phyloP scores from a whole-genome alignment of 164 flowering plant species.

The Houttuynia cordata region DNA sequence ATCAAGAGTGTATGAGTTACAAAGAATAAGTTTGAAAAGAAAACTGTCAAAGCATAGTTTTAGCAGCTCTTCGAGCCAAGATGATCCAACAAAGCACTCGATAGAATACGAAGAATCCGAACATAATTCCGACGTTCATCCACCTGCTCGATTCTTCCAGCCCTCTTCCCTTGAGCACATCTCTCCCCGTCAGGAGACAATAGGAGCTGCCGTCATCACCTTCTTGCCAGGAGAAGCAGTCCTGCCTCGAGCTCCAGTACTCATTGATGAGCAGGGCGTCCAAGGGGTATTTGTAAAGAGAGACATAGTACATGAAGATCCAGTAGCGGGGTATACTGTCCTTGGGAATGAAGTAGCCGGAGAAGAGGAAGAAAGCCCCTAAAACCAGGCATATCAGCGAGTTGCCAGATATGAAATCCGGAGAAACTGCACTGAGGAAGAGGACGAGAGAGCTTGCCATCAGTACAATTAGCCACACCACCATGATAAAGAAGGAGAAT shows the following conservation, averaged over 20 bases:
- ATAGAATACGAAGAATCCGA: constrained; percentile 76
- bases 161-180: constrained; percentile 62
- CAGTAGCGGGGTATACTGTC: constrained; percentile 82
- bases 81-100: constrained; percentile 76
- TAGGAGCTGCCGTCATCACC: constrained; percentile 3
- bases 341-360: constrained; percentile 92
- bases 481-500: constrained; percentile 51
- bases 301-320: constrained; percentile 88
- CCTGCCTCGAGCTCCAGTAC: constrained; percentile 49
- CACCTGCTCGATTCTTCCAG: constrained; percentile 62
- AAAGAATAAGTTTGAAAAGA: too few species aligned
- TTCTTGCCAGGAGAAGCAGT: constrained; percentile 47
- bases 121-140: constrained; percentile 81
- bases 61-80: constrained; percentile 57
- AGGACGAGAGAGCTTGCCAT: constrained; percentile 92
- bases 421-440: constrained; percentile 74
- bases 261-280: constrained; percentile 67
- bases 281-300: constrained; percentile 77
- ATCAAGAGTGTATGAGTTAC: too few species aligned
- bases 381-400: constrained; percentile 75
- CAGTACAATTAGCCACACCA: constrained; percentile 76
- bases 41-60: constrained; percentile 24
- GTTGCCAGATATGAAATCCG: constrained; percentile 82
- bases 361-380: constrained; percentile 89
- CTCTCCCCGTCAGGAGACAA: constrained; percentile 56